These are phyloP conservation scores for Madurella fahalii DNA, from an alignment of 2,329 filamentous ascomycete species.

Conservation along the genomic window DNA sequence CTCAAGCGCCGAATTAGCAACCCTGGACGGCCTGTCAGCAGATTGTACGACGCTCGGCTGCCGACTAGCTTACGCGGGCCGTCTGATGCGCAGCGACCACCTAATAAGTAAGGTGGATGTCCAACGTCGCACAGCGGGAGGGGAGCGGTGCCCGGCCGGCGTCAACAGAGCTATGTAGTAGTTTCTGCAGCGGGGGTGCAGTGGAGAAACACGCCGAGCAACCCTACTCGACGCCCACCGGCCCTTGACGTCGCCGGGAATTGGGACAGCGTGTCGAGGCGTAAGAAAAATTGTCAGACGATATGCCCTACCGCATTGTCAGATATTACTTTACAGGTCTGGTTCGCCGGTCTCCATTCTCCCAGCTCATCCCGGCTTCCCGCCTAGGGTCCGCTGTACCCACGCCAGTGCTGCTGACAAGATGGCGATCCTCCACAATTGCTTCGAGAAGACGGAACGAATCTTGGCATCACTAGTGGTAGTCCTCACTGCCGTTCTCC, in stretches of 20 bases:
- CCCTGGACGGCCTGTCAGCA: background rate
- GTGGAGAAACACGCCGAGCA: background rate
- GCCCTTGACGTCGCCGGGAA: background rate
- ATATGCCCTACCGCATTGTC: background rate
- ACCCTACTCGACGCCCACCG: conserved; percentile 4
- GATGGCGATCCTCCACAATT: background rate
- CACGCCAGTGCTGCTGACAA: background rate
- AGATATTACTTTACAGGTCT: background rate
- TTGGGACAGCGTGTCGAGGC: background rate
- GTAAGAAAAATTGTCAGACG: background rate
- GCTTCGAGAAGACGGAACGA: background rate
- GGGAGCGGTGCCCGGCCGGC: background rate
- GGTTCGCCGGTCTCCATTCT: background rate
- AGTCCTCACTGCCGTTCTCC: background rate
- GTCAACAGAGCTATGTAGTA: background rate
- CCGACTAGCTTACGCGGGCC: conserved; percentile 7
- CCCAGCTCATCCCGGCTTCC: background rate
- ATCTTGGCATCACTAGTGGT: background rate
- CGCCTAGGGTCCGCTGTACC: too few relatives aligned
- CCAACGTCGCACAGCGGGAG: conserved; percentile 1
- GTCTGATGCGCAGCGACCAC: conserved; percentile 2
- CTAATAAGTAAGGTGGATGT: too few relatives aligned
- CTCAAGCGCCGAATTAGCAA: too few relatives aligned
- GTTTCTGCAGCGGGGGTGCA: background rate
- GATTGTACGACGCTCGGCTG: conserved; percentile 11